These are phyloP conservation scores for Geranium rotundifolium DNA, from an alignment of 345 rosid species.

Conservation along the genomic window DNA sequence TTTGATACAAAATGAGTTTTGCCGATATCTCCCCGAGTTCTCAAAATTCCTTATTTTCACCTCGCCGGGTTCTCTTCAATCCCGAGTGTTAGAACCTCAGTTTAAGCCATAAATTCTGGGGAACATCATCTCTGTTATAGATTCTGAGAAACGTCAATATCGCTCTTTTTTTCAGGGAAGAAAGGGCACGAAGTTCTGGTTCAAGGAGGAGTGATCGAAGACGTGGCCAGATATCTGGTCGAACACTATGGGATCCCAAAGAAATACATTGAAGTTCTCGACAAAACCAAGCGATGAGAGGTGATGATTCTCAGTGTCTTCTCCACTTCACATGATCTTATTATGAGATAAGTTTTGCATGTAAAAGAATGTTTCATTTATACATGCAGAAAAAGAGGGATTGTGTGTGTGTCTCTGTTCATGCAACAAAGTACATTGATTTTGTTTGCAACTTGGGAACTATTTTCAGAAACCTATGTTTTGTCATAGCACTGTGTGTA, in stretches of 20 bases:
- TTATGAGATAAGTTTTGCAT: neutral
- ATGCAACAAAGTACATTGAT: too few species aligned
- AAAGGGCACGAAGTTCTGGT: slow-evolving; percentile 80
- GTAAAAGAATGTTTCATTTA: neutral
- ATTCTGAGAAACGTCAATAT: neutral
- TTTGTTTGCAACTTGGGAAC: too few species aligned
- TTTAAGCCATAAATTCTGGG: neutral
- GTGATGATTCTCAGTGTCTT: neutral
- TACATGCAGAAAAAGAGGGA: too few species aligned
- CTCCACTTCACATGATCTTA: neutral
- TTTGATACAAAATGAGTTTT: too few species aligned
- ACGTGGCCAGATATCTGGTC: slow-evolving; percentile 65
- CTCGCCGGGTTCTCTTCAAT: too few species aligned
- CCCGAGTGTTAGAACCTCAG: neutral
- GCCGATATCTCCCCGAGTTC: too few species aligned
- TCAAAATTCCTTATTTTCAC: neutral
- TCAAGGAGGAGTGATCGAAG: slow-evolving; percentile 90
- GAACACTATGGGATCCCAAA: slow-evolving; percentile 84
- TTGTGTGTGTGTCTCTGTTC: too few species aligned
- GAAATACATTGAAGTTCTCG: slow-evolving; percentile 82
- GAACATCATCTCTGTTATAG: too few species aligned
- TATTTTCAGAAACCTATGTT: too few species aligned
- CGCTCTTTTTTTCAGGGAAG: slow-evolving; percentile 43
- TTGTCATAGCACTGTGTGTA: too few species aligned
- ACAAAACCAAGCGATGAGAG: slow-evolving; percentile 70